Evolutionary conservation across 805 yeast genomes (phyloP).

Genomic region (Candida chilensis): DNA sequence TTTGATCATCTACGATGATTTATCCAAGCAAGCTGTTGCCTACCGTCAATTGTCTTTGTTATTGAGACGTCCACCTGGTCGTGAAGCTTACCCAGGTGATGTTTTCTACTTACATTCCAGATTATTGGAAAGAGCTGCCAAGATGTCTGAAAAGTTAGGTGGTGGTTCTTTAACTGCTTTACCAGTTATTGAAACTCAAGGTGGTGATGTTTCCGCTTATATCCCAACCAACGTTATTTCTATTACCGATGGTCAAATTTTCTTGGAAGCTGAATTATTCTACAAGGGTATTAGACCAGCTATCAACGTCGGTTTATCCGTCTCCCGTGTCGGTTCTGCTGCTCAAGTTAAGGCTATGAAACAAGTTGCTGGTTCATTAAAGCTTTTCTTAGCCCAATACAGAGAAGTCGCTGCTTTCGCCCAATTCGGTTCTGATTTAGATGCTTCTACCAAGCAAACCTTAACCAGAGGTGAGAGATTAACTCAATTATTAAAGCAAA

Average conservation of each 20-base stretch:
- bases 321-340: slow-evolving; percentile 99
- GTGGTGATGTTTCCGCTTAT: slow-evolving; percentile 98
- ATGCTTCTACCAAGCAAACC: slow-evolving; percentile 99
- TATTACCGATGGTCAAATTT: slow-evolving; percentile 95
- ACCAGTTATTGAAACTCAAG: slow-evolving; percentile 96
- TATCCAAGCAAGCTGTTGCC: slow-evolving; percentile 99
- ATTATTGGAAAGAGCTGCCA: slow-evolving; percentile 95
- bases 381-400: slow-evolving; percentile 99
- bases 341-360: slow-evolving; percentile 99
- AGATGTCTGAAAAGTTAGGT: slow-evolving; percentile 84
- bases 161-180: slow-evolving; percentile 94
- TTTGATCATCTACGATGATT: slow-evolving; percentile 92
- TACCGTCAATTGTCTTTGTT: slow-evolving; percentile 98
- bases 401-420: slow-evolving; percentile 99
- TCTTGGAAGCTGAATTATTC: slow-evolving; percentile 99
- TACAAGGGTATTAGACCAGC: slow-evolving; percentile 99
- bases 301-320: slow-evolving; percentile 98
- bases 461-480: slow-evolving; percentile 99
- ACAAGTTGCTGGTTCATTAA: slow-evolving; percentile 99
- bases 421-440: slow-evolving; percentile 99
- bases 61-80: slow-evolving; percentile 95
- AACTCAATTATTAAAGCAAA: slow-evolving; percentile 97
- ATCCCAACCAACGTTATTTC: slow-evolving; percentile 97
- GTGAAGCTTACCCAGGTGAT: slow-evolving; percentile 97
- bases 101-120: slow-evolving; percentile 94